Base-by-base conservation (phyloP, 148 eudicot species). In the Pouteria glomerata region DNA sequence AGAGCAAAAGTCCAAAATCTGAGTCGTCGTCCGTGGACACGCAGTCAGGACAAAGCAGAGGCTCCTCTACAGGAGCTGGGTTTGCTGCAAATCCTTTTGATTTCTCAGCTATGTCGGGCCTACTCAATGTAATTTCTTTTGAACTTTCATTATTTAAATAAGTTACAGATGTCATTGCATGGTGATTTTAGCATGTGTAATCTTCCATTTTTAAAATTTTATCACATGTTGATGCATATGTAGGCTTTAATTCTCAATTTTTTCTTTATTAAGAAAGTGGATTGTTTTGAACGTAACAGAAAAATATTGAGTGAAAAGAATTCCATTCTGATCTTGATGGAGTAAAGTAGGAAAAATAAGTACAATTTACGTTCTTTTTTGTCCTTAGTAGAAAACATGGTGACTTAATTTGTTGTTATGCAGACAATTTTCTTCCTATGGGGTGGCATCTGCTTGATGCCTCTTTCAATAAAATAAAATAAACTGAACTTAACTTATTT, bases 61-160 rank as follows among this genome's bases (percentile, higher is more conserved):
- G 82, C 79, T 3, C 80, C 57, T 15, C 88, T 74, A 78, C 85
- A 18, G 89, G 77, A 70, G 53, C 90, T 79, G 90, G 80, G 66
- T 64, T 88, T 68, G 82, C 86, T 53, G 67, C 76, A 60, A 90
- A 91, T 81, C 91, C 98, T 27, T 90, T 93, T 80, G 98, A 93
- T 82, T 91, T 94, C 81, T 94, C 98, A 3, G 92, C 97, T 72
- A 87, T 94, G 97, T 73, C 91, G 67, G 91, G 97, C 69, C 68
- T 94, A 70, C 97, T 94, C 37, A 90, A 89, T 81, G 98, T 91
- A 87, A 29, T 19, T 51, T 45, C 26, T 21, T 75, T 71, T 23
- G 12, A 10, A 24, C 1, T 18, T 14, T 29, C 35, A 62, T 51
- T 69, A 33, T 53, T 34, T 55, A 47, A 26, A 53, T 57, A 14